Base-by-base conservation (phyloP, 371 early-diverging fungal species). In the Mortierella sp. region DNA sequence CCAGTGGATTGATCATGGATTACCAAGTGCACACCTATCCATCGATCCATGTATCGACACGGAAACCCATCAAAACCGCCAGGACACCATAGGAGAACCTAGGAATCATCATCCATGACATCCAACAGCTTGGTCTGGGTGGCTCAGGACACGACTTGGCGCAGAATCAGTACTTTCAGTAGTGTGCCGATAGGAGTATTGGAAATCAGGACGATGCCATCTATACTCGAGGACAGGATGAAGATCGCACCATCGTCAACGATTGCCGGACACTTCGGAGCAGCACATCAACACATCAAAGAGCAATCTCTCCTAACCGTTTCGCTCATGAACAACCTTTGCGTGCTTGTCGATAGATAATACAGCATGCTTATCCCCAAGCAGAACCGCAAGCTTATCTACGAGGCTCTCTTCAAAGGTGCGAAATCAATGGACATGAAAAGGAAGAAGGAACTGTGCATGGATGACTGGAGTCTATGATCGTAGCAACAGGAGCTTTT, bases 341-440 rank as follows among this genome's bases (percentile, higher is more conserved):
- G 4, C 34, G 34, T 34, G 34, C 34, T 4, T 34, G 4, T 10
- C 34, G 34, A 34, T 34, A 76, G 77, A 76, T 76, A 68, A 79
- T 74, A 59, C 86, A 92, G 80, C 79, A 98, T 98, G 98, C 93
- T 95, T 81, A 96, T 98, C 89, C 89, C 95, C 82, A 94, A 94
- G 87, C 86, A 91, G 83, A 95, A 98, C 93, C 90, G 96, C 85
- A 95, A 94, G 91, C 87, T 86, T 81, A 93, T 94, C 88, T 95
- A 94, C 92, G 92, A 93, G 88, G 86, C 88, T 82, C 91, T 95
- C 80, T 94, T 93, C 91, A 90, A 90, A 84, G 91, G 91, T 90
- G 85, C 72, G 78, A 14, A 16, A 34, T 7, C 7, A 34, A 34
- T 34, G 34, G 34, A 34, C 10, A 34, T 34, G 34, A 10, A 10